phyloP scores from a whole-genome alignment of 75 land plant species.

The Gnetum montanum region DNA sequence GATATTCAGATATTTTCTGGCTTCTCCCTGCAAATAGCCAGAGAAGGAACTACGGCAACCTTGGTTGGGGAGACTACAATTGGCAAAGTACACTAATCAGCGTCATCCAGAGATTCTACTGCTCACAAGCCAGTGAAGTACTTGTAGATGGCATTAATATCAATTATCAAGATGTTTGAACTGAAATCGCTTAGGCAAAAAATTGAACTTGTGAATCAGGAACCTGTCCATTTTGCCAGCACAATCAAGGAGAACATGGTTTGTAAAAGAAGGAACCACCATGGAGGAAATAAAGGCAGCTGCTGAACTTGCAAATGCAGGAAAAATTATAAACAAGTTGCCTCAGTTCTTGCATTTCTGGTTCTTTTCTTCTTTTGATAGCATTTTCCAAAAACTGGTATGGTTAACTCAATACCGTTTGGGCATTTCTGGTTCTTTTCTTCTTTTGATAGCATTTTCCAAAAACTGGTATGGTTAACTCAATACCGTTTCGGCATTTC shows the following conservation, averaged over 20 bases:
- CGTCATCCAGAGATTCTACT: constrained; percentile 90
- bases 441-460: too few relatives aligned
- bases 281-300: constrained; percentile 18
- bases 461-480: too few relatives aligned
- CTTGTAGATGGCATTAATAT: constrained; percentile 79
- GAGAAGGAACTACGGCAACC: constrained; percentile 64
- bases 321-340: constrained; percentile 15
- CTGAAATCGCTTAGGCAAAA: constrained; percentile 77
- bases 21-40: constrained; percentile 59
- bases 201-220: constrained; percentile 35
- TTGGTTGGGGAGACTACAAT: constrained; percentile 96
- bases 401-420: too few relatives aligned
- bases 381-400: too few relatives aligned
- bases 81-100: constrained; percentile 95
- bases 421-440: too few relatives aligned
- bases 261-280: constrained; percentile 14
- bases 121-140: constrained; percentile 80
- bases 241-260: constrained; percentile 16
- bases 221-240: constrained; percentile 18
- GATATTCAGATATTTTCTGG: constrained; percentile 55
- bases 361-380: too few relatives aligned
- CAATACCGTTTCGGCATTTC: too few relatives aligned
- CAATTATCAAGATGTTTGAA: constrained; percentile 65
- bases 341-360: constrained; percentile 12
- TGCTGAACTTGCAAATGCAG: constrained; percentile 21